These are phyloP conservation scores for Lactifluus piperatus DNA, from an alignment of 768 basidiomycete species.

Conservation along the genomic window DNA sequence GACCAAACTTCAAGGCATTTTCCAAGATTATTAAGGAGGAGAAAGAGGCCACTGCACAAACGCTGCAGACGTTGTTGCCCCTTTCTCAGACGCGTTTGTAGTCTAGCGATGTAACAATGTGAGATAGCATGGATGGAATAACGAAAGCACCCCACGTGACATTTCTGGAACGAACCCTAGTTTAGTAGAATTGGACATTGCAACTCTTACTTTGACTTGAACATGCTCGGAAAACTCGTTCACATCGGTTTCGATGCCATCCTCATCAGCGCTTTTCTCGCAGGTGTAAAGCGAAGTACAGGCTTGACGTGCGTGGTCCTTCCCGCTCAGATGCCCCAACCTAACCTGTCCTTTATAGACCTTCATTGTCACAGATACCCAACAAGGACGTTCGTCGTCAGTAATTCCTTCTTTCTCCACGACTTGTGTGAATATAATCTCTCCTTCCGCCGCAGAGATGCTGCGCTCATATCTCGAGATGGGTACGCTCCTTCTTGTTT, in stretches of 20 bases:
- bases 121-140: no score
- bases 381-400: slow-evolving; percentile 86
- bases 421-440: neutral
- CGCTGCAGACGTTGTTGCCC: slow-evolving; percentile 28
- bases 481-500: slow-evolving; percentile 34
- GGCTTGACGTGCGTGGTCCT: slow-evolving; percentile 64
- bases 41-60: slow-evolving; percentile 48
- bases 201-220: no score
- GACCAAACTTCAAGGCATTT: slow-evolving; percentile 63
- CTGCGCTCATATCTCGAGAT: slow-evolving; percentile 72
- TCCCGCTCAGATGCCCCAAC: no score
- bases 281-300: slow-evolving; percentile 76
- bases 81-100: neutral
- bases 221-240: slow-evolving; percentile 65
- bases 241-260: slow-evolving; percentile 72
- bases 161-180: no score
- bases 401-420: slow-evolving; percentile 26
- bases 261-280: slow-evolving; percentile 71
- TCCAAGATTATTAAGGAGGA: slow-evolving; percentile 68
- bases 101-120: neutral
- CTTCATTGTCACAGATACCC: slow-evolving; percentile 63
- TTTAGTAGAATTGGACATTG: no score
- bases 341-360: no score
- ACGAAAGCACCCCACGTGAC: neutral
- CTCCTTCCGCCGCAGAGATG: slow-evolving; percentile 39